Evolutionary conservation across 164 flowering plant species (phyloP).

Genomic region (Echeveria elegans): DNA sequence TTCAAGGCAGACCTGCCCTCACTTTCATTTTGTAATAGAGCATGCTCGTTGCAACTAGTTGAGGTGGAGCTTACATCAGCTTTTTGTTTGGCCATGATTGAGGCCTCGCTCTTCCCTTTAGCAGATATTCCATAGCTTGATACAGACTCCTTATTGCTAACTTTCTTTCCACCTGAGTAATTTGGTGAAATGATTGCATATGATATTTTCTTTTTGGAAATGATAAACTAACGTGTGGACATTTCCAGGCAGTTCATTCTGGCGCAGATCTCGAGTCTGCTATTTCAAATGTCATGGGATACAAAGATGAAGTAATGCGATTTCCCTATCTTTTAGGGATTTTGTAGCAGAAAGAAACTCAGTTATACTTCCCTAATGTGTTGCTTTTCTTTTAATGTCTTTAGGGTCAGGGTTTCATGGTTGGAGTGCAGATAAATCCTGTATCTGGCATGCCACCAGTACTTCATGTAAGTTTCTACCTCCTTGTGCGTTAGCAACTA

Average conservation of each 20-base stretch:
- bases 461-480: conserved; percentile 47
- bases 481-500: neutral
- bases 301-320: conserved; percentile 58
- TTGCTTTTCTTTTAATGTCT: conserved; percentile 11
- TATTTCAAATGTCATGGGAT: conserved; percentile 84
- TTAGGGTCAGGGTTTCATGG: conserved; percentile 98
- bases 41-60: neutral
- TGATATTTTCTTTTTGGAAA: neutral
- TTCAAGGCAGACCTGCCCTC: neutral
- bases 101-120: neutral
- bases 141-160: neutral
- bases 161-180: neutral
- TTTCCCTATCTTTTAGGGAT: neutral
- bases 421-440: conserved; percentile 88
- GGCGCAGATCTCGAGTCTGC: conserved; percentile 99
- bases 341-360: neutral
- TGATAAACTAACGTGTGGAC: neutral
- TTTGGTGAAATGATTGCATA: neutral
- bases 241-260: conserved; percentile 90
- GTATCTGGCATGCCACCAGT: conserved; percentile 78
- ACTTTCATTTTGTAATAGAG: neutral
- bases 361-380: conserved; percentile 3
- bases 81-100: neutral
- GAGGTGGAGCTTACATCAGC: neutral
- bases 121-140: neutral